Conservation (phyloP, 768 basidiomycete genomes). For the Suillus sp. region DNA sequence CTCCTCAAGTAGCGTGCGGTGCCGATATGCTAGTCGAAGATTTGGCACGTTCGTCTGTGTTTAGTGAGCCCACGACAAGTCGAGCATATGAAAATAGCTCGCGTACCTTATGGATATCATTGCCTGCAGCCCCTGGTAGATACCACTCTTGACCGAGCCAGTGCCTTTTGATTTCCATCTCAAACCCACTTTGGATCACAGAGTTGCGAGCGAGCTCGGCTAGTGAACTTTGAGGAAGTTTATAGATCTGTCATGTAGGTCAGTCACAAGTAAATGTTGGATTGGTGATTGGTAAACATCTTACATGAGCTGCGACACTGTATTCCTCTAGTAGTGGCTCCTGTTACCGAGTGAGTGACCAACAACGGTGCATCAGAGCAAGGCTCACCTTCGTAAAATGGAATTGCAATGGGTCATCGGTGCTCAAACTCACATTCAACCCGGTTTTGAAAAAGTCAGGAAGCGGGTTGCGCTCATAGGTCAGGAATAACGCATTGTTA, state of each 20-base stretch:
- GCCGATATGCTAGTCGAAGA: slow-evolving; percentile 86
- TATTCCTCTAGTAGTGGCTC: slow-evolving; percentile 97
- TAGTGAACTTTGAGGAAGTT: slow-evolving; percentile 89
- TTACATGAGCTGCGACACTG: slow-evolving; percentile 93
- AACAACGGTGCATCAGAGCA: neutral
- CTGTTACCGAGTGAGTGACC: slow-evolving; percentile 40
- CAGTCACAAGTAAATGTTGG: neutral
- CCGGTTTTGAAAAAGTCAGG: slow-evolving; percentile 97
- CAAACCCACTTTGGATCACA: slow-evolving; percentile 94
- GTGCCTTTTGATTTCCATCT: slow-evolving; percentile 96
- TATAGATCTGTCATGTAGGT: slow-evolving; percentile 73
- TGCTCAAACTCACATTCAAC: slow-evolving; percentile 93
- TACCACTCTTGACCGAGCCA: slow-evolving; percentile 96
- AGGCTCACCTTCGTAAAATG: slow-evolving; percentile 92
- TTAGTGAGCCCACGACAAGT: slow-evolving; percentile 12
- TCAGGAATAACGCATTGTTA: slow-evolving; percentile 96
- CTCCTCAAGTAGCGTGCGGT: slow-evolving; percentile 87
- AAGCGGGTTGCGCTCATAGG: slow-evolving; percentile 95
- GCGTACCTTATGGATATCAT: slow-evolving; percentile 90
- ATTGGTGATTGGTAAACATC: slow-evolving; percentile 25
- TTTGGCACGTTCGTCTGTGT: slow-evolving; percentile 95
- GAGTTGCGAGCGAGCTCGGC: slow-evolving; percentile 99
- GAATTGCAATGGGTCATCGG: slow-evolving; percentile 95
- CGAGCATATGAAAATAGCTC: slow-evolving; percentile 1
- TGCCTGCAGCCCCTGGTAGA: slow-evolving; percentile 88